phyloP scores from a whole-genome alignment of 2,329 filamentous ascomycete genomes.

The Bretziella fagacearum region DNA sequence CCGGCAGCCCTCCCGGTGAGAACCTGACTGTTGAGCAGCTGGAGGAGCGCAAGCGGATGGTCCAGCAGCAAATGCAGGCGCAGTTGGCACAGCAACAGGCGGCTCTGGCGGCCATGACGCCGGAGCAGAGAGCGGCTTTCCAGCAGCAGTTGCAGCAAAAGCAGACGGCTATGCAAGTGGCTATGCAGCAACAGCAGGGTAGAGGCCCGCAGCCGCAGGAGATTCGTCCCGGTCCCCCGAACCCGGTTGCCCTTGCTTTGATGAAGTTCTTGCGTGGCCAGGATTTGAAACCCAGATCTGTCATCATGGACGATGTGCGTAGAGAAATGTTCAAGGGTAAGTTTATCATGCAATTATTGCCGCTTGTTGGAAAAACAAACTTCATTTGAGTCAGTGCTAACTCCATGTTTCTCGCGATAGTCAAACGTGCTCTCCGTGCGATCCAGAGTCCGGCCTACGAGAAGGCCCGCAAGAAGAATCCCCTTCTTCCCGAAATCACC shows the following conservation, averaged over 20 bases:
- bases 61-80: conserved; percentile 2
- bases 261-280: conserved; percentile 75
- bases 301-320: conserved; percentile 85
- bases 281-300: conserved; percentile 75
- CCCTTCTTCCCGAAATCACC: conserved; percentile 70
- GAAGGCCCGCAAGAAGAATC: conserved; percentile 80
- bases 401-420: conserved; percentile 28
- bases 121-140: not conserved
- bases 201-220: conserved; percentile 37
- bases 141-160: conserved; percentile 6
- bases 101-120: conserved; percentile 2
- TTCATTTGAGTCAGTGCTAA: no score
- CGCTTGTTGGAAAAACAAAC: no score
- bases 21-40: not conserved
- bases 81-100: conserved; percentile 9
- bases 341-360: no score
- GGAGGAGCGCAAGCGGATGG: conserved; percentile 5
- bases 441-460: conserved; percentile 78
- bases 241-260: conserved; percentile 73
- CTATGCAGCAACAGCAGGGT: conserved; percentile 22
- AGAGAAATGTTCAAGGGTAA: conserved; percentile 96
- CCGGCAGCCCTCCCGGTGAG: not conserved
- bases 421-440: conserved; percentile 88
- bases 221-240: conserved; percentile 63
- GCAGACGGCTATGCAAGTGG: conserved; percentile 16